Evolutionary conservation across 2,329 filamentous ascomycete genomes (phyloP).

Genomic region (Ophiocordyceps australis): DNA sequence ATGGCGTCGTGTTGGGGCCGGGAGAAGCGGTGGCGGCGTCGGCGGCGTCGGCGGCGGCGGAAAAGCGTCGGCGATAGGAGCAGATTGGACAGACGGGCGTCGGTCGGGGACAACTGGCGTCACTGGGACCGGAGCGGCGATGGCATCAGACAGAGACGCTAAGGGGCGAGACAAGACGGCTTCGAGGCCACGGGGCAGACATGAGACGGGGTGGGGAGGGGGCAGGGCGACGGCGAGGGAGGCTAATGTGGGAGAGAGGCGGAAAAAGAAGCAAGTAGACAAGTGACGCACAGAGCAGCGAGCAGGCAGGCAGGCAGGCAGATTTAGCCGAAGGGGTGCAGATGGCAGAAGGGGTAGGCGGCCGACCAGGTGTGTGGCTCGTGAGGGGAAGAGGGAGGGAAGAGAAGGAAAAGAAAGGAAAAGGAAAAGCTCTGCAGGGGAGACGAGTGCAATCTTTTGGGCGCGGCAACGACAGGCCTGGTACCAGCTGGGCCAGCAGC

Average conservation of each 20-base stretch:
- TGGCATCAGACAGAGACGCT: too few species aligned
- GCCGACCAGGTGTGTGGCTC: too few species aligned
- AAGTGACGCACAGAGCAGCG: not conserved
- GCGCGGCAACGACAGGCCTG: too few species aligned
- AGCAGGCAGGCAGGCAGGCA: not conserved
- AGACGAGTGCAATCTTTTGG: too few species aligned
- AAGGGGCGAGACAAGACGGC: too few species aligned
- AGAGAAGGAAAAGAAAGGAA: too few species aligned
- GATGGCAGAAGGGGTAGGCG: constrained; percentile 2
- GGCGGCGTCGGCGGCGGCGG: constrained; percentile 3
- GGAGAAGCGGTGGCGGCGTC: constrained; percentile 4
- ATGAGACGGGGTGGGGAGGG: not conserved
- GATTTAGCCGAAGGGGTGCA: not conserved
- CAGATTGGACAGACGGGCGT: constrained; percentile 3
- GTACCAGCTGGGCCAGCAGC: too few species aligned
- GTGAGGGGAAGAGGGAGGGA: too few species aligned
- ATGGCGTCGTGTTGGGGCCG: constrained; percentile 6
- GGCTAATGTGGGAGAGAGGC: not conserved
- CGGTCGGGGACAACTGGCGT: too few species aligned
- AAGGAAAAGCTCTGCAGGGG: too few species aligned
- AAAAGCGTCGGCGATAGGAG: constrained; percentile 4
- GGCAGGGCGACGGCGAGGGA: not conserved
- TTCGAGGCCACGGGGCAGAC: not conserved
- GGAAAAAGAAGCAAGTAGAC: constrained; percentile 1
- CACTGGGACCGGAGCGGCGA: too few species aligned